phyloP scores from a whole-genome alignment of 768 basidiomycete species.

The Trametes gibbosa region DNA sequence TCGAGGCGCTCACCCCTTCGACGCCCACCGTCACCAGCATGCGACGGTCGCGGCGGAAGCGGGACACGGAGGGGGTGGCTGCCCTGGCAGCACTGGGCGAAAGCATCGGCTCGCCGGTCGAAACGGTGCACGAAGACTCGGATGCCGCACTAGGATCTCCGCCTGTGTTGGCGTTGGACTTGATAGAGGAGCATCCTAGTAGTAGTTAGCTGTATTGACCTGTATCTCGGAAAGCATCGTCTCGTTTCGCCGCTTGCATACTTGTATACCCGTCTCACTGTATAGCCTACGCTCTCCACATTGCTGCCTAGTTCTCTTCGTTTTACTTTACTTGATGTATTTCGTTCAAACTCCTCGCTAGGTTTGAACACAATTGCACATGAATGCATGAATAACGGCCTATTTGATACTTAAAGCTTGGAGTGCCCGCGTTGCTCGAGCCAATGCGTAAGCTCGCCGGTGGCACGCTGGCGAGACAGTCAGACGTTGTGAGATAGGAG shows the following conservation, averaged over 20 bases:
- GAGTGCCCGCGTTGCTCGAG: constrained; percentile 37
- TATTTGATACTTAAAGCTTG: background rate
- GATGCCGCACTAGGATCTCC: constrained; percentile 8
- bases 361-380: background rate
- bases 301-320: constrained; percentile 10
- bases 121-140: constrained; percentile 6
- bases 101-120: constrained; percentile 10
- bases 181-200: constrained; percentile 16
- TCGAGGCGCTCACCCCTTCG: constrained; percentile 18
- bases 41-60: constrained; percentile 19
- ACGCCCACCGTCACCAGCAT: constrained; percentile 22
- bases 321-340: constrained; percentile 16
- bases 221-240: constrained; percentile 1
- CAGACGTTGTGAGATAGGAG: background rate
- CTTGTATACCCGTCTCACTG: constrained; percentile 19
- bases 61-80: constrained; percentile 15
- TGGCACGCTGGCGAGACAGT: constrained; percentile 46
- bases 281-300: constrained; percentile 23
- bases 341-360: background rate
- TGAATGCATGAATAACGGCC: background rate
- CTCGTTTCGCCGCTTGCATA: constrained; percentile 7
- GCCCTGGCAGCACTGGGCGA: constrained; percentile 15
- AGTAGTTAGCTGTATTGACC: constrained; percentile 17
- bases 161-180: constrained; percentile 13
- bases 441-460: constrained; percentile 55